Evolutionary conservation across 192 early-diverging fungal species (phyloP).

Genomic region (Rhizophagus prolifer): DNA sequence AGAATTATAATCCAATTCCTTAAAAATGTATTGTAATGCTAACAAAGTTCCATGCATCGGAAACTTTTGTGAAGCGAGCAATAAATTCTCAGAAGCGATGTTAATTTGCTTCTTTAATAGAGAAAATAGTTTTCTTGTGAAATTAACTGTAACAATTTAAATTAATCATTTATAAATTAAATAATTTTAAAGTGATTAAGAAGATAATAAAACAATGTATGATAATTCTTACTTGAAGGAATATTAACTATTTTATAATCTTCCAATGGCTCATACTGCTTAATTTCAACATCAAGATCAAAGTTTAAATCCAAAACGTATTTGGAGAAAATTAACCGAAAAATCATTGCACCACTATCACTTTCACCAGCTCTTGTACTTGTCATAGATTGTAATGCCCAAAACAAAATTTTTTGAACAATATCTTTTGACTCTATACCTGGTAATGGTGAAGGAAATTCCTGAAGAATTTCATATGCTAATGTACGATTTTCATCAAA

Average conservation of each 20-base stretch:
- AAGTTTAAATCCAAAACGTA: slow-evolving; percentile 61
- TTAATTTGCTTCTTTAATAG: slow-evolving; percentile 51
- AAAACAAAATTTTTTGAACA: slow-evolving; percentile 55
- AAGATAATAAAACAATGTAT: neutral
- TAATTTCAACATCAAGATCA: slow-evolving; percentile 36
- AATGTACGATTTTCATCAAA: slow-evolving; percentile 74
- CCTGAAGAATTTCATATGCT: slow-evolving; percentile 71
- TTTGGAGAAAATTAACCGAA: slow-evolving; percentile 76
- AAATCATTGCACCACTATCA: slow-evolving; percentile 78
- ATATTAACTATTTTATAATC: slow-evolving; percentile 33
- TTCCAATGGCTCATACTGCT: slow-evolving; percentile 18
- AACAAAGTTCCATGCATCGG: slow-evolving; percentile 59
- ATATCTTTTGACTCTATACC: slow-evolving; percentile 49
- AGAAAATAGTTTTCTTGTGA: slow-evolving; percentile 51
- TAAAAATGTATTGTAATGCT: slow-evolving; percentile 58
- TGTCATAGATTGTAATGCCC: slow-evolving; percentile 59
- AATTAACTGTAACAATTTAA: slow-evolving; percentile 42
- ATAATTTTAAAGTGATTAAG: neutral
- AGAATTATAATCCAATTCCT: slow-evolving; percentile 58
- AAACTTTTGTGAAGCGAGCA: slow-evolving; percentile 52
- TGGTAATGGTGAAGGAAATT: slow-evolving; percentile 65
- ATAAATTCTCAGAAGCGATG: slow-evolving; percentile 45
- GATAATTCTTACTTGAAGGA: slow-evolving; percentile 6
- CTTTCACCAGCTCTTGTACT: slow-evolving; percentile 77
- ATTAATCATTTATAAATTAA: neutral